A percentile compares a stretch with the other conserved stretches of the same genome.
Evolutionary conservation across 805 yeast species (phyloP).

Genomic region (Zygoascus flipseniorum): DNA sequence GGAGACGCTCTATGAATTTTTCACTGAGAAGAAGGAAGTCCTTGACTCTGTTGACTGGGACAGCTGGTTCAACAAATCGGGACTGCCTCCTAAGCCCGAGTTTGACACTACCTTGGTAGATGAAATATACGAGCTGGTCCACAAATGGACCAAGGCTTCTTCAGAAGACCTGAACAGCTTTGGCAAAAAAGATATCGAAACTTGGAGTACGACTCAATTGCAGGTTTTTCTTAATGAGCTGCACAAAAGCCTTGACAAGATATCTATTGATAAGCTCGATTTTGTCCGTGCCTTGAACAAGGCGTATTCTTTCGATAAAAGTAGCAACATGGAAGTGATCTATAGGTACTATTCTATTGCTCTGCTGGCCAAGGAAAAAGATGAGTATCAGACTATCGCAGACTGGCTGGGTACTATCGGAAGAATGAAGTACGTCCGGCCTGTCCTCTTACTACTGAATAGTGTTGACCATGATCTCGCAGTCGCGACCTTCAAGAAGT

Average conservation of each 20-base stretch:
- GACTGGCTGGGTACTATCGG: constrained; percentile 89
- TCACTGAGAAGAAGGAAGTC: constrained; percentile 32
- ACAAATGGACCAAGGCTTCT: constrained; percentile 45
- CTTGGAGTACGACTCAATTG: constrained; percentile 65
- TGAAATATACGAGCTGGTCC: constrained; percentile 57
- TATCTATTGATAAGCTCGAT: constrained; percentile 26
- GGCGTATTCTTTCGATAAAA: constrained; percentile 39
- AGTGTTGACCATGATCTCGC: constrained; percentile 61
- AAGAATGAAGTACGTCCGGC: constrained; percentile 90
- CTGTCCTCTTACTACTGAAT: constrained; percentile 63
- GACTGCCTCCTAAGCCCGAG: constrained; percentile 81
- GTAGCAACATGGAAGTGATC: constrained; percentile 72
- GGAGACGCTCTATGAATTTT: constrained; percentile 65
- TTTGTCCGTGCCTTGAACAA: constrained; percentile 32
- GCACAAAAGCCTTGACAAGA: constrained; percentile 34
- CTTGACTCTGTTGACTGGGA: constrained; percentile 77
- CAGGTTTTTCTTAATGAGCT: constrained; percentile 72
- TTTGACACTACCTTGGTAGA: constrained; percentile 76
- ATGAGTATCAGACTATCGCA: constrained; percentile 46
- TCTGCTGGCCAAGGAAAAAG: constrained; percentile 43
- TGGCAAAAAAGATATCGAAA: constrained; percentile 39
- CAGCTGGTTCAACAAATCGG: constrained; percentile 71
- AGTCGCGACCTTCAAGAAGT: constrained; percentile 49
- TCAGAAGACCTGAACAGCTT: constrained; percentile 27
- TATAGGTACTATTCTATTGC: constrained; percentile 71